Evolutionary conservation across 140 eudicot species (phyloP).

Genomic region (Anethum foeniculum): DNA sequence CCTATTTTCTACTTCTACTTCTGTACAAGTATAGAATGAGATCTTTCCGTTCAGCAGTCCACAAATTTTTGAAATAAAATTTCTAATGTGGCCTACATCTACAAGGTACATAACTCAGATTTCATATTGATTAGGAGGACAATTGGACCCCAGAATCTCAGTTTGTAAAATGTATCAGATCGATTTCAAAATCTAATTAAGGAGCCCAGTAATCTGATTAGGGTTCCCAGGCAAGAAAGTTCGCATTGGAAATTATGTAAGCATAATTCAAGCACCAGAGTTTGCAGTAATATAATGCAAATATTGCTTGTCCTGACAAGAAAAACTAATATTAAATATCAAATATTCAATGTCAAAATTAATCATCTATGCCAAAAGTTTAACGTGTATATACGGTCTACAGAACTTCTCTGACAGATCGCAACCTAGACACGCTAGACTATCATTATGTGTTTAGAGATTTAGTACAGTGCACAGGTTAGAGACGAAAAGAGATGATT

Average conservation of each 20-base stretch:
- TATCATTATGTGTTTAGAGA: background rate
- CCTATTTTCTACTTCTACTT: too few relatives aligned
- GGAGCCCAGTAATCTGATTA: background rate
- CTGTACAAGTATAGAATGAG: background rate
- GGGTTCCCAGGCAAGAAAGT: background rate
- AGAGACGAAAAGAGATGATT: background rate
- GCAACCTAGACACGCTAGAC: background rate
- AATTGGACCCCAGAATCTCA: background rate
- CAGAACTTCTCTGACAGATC: background rate
- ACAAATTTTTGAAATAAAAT: background rate
- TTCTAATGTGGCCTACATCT: background rate
- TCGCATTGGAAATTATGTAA: background rate
- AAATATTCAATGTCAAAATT: background rate
- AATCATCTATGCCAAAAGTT: background rate
- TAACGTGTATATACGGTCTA: background rate
- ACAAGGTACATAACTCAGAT: background rate
- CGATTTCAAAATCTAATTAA: background rate
- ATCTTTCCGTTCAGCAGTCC: background rate
- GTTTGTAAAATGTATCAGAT: background rate
- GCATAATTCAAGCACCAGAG: background rate
- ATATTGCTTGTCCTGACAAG: background rate
- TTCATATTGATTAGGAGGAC: background rate
- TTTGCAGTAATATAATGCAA: background rate
- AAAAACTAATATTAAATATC: background rate
- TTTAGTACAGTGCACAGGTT: background rate